Base-by-base conservation (phyloP, 176 grass and related monocot species). In the Cenchrus americanus region DNA sequence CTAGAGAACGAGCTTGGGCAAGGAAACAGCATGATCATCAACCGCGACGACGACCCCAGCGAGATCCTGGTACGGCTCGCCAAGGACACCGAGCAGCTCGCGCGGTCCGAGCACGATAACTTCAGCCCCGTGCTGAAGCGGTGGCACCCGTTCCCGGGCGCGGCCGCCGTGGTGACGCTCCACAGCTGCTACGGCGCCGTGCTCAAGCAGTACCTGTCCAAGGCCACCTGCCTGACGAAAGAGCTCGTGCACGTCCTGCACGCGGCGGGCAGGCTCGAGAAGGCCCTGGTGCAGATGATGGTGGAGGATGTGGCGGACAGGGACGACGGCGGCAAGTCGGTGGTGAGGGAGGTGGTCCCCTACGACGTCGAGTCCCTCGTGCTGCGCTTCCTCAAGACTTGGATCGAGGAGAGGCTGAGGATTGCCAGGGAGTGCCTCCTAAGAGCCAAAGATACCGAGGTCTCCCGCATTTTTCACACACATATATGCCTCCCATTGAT, bases 371-470 rank as follows among this genome's bases (percentile, higher is more conserved):
- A 94, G 40, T 78, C 93, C 73, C 43, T 92, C 8, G 81, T 98
- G 27, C 52, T 81, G 34, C 81, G 81, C 42, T 87, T 98, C 78
- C 83, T 94, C 77, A 92, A 80, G 87, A 85, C 73, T 30, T 98
- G 96, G 96, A 87, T 94, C 73, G 80, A 94, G 24, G 96, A 96
- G 80, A 84, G 89, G 87, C 89, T 96, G 18, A 87, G 91, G 77
- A 71, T 85, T 8, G 78, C 85, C 51, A 90, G 65, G 83, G 96
- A 94, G 26, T 94, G 89, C 48, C 44, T 98, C n/a, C 66, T 66
- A 32, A 85, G 87, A 85, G 89, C 96, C 34, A 95, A 90, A 77
- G 93, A 98, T 10, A 96, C 96, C 7, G 93, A 98, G 93, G 93
- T 98, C 60, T 78, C 21, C 26, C 8, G 5, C 12, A 18, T 71